These are phyloP conservation scores for Sapria himalayana DNA, from an alignment of 345 rosid genomes.

Conservation along the genomic window DNA sequence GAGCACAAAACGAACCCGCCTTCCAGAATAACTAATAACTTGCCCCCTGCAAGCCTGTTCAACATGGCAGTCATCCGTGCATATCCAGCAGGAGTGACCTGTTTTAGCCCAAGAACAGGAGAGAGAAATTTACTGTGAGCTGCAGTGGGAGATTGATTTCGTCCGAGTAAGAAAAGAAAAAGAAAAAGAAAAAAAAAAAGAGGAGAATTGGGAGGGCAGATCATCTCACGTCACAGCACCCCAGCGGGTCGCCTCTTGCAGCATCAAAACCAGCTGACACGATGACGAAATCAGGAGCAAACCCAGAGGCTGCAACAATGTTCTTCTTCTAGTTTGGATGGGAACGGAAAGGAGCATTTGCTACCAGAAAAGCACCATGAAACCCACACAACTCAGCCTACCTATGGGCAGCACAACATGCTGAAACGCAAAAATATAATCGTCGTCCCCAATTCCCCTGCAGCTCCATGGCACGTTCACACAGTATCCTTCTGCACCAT, in stretches of 20 bases:
- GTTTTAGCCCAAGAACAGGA: no score
- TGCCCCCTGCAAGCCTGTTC: constrained; percentile 37
- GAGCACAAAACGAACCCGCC: constrained; percentile 50
- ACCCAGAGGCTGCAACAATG: constrained; percentile 61
- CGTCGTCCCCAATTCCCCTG: constrained; percentile 86
- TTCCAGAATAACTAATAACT: constrained; percentile 90
- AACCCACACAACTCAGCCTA: no score
- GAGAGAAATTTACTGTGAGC: no score
- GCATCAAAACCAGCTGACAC: constrained; percentile 99
- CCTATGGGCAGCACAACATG: constrained; percentile 89
- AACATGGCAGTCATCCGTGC: constrained; percentile 71
- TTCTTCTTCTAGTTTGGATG: no score
- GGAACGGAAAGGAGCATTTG: no score
- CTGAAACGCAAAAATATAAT: constrained; percentile 82
- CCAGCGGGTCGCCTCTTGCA: constrained; percentile 94
- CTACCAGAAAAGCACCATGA: no score
- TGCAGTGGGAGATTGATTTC: no score
- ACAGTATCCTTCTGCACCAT: constrained; percentile 86
- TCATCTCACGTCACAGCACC: constrained; percentile 74
- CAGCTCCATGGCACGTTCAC: constrained; percentile 96
- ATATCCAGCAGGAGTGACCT: constrained; percentile 91
- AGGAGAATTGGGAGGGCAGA: background rate
- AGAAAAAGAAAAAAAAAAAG: background rate
- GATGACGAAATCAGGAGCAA: constrained; percentile 83
- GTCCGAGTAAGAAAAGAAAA: background rate